Evolutionary conservation across 495 filamentous ascomycete species (phyloP).

Genomic region (Cercophora sp.): DNA sequence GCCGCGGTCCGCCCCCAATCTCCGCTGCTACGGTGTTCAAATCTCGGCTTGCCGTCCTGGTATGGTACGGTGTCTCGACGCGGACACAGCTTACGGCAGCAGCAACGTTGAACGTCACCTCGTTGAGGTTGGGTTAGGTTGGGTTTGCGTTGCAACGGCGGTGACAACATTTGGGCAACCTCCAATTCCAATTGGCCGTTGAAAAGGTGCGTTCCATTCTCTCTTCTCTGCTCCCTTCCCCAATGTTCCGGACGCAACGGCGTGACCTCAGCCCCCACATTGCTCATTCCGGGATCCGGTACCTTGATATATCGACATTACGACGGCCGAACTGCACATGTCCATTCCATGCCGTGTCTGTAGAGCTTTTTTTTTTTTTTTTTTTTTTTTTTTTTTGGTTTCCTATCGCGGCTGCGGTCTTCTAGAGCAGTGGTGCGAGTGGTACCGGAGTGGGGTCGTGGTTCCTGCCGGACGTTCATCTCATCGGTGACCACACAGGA

Average conservation of each 20-base stretch:
- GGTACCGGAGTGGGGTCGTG: neutral
- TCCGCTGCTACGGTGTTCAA: neutral
- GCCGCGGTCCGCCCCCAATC: constrained; percentile 1
- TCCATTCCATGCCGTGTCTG: neutral
- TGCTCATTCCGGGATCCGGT: neutral
- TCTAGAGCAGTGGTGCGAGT: neutral
- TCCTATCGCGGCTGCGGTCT: neutral
- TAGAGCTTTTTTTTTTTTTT: neutral
- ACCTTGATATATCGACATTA: neutral
- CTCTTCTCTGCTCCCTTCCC: too few species aligned
- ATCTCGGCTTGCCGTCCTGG: neutral
- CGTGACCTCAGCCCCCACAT: too few species aligned
- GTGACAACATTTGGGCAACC: too few species aligned
- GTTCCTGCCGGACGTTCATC: constrained; percentile 1
- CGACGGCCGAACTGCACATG: too few species aligned
- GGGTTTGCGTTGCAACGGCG: too few species aligned
- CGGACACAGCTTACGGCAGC: constrained; percentile 5
- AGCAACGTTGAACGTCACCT: neutral
- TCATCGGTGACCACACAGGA: constrained; percentile 2
- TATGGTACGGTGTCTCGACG: neutral
- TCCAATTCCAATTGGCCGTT: too few species aligned
- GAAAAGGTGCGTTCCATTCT: too few species aligned
- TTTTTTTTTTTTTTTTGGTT: neutral
- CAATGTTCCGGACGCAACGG: too few species aligned
- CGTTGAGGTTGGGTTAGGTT: neutral